Evolutionary conservation across 331 rosid genomes (phyloP).

Genomic region (Rhamnella rubrinervis): DNA sequence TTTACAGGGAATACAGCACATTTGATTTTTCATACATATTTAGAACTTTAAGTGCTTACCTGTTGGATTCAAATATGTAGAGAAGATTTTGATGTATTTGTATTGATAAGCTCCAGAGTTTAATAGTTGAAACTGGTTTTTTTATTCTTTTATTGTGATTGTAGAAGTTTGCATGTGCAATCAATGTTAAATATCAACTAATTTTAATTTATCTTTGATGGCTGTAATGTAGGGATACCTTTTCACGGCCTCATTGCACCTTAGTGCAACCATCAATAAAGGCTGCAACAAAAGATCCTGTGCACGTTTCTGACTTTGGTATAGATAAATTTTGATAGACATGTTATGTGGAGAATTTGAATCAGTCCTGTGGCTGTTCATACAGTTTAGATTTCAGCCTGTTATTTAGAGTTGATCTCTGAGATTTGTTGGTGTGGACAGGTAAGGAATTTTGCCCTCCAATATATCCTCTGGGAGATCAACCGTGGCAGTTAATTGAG

Average conservation of each 20-base stretch:
- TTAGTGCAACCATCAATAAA: constrained; percentile 90
- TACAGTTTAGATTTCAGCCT: constrained; percentile 6
- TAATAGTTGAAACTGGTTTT: not conserved
- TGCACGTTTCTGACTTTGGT: constrained; percentile 77
- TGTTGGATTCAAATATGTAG: not conserved
- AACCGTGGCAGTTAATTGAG: constrained; percentile 61
- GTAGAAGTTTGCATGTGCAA: no score
- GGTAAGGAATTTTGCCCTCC: constrained; percentile 83
- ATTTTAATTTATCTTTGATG: constrained; percentile 17
- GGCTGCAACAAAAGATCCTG: constrained; percentile 40
- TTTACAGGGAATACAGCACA: not conserved
- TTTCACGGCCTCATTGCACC: constrained; percentile 76
- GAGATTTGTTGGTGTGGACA: constrained; percentile 44
- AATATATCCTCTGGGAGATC: constrained; percentile 80
- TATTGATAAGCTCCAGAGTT: not conserved
- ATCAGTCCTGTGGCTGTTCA: not conserved
- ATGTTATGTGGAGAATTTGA: constrained; percentile 4
- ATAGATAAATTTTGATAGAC: constrained; percentile 25
- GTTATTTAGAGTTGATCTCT: constrained; percentile 15
- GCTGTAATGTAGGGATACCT: constrained; percentile 74
- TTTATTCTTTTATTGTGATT: no score
- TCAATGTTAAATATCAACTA: no score
- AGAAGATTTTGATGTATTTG: not conserved
- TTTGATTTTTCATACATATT: not conserved
- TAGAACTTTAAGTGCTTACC: not conserved